Percentiles rank a stretch among this genome's conserved stretches.
Conservation (phyloP, 352 stramenopile species). For the Phytophthora pluvialis region DNA sequence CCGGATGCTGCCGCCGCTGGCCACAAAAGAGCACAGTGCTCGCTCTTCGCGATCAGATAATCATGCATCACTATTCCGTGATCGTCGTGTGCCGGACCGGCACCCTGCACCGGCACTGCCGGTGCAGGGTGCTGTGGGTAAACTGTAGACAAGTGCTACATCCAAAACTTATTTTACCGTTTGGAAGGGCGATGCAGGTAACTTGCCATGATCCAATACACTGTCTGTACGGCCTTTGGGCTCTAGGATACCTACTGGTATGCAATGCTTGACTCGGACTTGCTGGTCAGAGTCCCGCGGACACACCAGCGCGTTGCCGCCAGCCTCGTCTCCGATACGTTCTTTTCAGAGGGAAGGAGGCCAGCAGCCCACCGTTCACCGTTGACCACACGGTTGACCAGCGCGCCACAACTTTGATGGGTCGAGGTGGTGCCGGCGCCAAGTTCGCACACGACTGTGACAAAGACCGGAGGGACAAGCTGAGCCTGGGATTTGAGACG, state of each 20-base stretch:
- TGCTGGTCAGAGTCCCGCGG: not conserved
- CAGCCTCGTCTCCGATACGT: not conserved
- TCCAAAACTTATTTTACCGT: too few species aligned
- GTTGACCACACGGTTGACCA: not conserved
- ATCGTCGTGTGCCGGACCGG: too few species aligned
- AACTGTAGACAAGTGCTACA: too few species aligned
- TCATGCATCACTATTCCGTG: too few species aligned
- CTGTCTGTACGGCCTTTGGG: slow-evolving; percentile 6
- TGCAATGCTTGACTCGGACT: slow-evolving; percentile 2
- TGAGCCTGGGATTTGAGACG: slow-evolving; percentile 31
- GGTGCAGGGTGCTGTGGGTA: too few species aligned
- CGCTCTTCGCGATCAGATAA: slow-evolving; percentile 17
- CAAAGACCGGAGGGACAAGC: slow-evolving; percentile 20
- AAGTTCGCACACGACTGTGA: slow-evolving; percentile 21
- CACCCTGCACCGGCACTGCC: too few species aligned
- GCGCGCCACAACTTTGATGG: slow-evolving; percentile 2
- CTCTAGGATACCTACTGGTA: not conserved
- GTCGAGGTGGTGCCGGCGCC: slow-evolving; percentile 9
- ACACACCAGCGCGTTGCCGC: not conserved
- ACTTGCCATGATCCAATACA: too few species aligned
- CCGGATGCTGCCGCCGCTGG: slow-evolving; percentile 3
- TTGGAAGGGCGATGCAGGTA: too few species aligned
- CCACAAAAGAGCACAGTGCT: slow-evolving; percentile 14
- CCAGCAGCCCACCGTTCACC: too few species aligned
- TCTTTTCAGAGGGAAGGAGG: not conserved